phyloP scores from a whole-genome alignment of 768 basidiomycete genomes.

The Mycena capillaripes region DNA sequence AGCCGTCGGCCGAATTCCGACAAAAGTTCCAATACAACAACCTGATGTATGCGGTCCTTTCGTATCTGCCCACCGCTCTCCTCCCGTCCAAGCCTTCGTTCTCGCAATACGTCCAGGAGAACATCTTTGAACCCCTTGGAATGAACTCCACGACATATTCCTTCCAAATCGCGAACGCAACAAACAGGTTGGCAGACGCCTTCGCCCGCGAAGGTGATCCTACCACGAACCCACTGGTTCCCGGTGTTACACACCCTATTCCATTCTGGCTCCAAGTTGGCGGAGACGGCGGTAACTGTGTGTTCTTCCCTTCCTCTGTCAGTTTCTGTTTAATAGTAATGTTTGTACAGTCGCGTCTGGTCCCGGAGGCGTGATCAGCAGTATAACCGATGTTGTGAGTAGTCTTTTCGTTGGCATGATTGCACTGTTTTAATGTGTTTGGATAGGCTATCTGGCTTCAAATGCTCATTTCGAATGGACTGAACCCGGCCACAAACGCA shows the following conservation, averaged over 20 bases:
- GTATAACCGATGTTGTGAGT: constrained; percentile 43
- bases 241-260: constrained; percentile 22
- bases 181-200: constrained; percentile 46
- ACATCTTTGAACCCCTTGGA: constrained; percentile 47
- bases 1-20: constrained; percentile 48
- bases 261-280: constrained; percentile 39
- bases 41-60: constrained; percentile 46
- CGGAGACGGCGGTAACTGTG: constrained; percentile 44
- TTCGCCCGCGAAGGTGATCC: constrained; percentile 36
- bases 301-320: constrained; percentile 4
- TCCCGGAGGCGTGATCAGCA: constrained; percentile 47
- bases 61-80: constrained; percentile 45
- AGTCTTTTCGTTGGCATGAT: background rate
- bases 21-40: constrained; percentile 47
- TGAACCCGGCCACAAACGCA: constrained; percentile 41
- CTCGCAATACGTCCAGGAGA: constrained; percentile 47
- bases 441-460: constrained; percentile 43
- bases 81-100: constrained; percentile 43
- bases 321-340: background rate
- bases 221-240: constrained; percentile 30
- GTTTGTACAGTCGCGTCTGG: constrained; percentile 42
- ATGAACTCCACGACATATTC: constrained; percentile 48
- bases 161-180: constrained; percentile 42
- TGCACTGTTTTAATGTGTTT: background rate
- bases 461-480: constrained; percentile 42